Percentiles rank a stretch among this genome's conserved stretches.
Conservation (phyloP, 805 yeast genomes). For the Saturnispora diversa region DNA sequence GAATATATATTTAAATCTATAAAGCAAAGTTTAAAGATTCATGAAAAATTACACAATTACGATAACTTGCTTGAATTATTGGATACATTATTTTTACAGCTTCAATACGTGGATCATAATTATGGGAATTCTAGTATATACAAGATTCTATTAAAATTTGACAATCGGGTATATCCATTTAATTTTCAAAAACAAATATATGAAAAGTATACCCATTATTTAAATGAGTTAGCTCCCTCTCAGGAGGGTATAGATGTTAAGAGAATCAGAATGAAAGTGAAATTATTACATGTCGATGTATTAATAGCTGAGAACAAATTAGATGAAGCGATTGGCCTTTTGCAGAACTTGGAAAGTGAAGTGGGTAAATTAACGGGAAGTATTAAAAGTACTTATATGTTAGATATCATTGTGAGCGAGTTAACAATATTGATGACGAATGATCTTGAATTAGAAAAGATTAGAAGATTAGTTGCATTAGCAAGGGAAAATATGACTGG, state of each 20-base stretch:
- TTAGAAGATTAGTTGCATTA: conserved; percentile 43
- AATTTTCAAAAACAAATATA: conserved; percentile 20
- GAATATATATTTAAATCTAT: conserved; percentile 28
- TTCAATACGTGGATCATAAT: conserved; percentile 15
- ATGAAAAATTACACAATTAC: conserved; percentile 16
- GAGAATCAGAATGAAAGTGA: conserved; percentile 42
- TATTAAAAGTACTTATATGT: conserved; percentile 37
- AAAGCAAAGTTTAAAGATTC: conserved; percentile 29
- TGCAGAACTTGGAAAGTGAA: conserved; percentile 32
- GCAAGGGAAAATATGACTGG: conserved; percentile 46
- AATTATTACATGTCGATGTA: conserved; percentile 36
- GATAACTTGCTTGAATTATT: conserved; percentile 14
- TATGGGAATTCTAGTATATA: conserved; percentile 28
- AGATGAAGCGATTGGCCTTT: conserved; percentile 29
- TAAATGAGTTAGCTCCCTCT: conserved; percentile 10
- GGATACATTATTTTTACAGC: conserved; percentile 18
- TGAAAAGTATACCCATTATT: conserved; percentile 17
- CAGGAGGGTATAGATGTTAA: conserved; percentile 21
- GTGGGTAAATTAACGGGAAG: conserved; percentile 36
- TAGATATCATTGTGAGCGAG: conserved; percentile 63
- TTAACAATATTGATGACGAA: conserved; percentile 43
- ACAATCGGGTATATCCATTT: conserved; percentile 16
- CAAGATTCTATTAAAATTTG: conserved; percentile 26
- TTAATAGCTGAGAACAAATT: conserved; percentile 26
- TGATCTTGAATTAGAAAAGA: conserved; percentile 26